Percentiles rank a stretch among this genome's conserved stretches.
Evolutionary conservation across 495 filamentous ascomycete genomes (phyloP).

Genomic region (Tuber umbilicatum): DNA sequence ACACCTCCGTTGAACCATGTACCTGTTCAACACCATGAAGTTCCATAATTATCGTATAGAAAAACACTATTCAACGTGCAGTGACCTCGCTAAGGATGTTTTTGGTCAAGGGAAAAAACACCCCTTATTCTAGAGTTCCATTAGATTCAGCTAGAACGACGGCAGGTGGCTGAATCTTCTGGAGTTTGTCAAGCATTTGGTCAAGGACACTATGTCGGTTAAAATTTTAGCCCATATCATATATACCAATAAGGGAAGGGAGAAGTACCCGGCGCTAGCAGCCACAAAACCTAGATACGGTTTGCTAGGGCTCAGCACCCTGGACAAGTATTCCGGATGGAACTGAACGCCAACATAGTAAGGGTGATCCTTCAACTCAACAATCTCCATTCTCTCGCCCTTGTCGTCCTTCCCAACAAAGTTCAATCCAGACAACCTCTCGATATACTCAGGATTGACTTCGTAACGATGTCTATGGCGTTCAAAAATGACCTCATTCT

Average conservation of each 20-base stretch:
- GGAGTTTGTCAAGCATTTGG: slow-evolving; percentile 22
- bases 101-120: slow-evolving; percentile 5
- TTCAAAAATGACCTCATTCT: slow-evolving; percentile 53
- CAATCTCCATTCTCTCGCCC: slow-evolving; percentile 81
- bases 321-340: slow-evolving; percentile 74
- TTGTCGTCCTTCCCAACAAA: slow-evolving; percentile 75
- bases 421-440: slow-evolving; percentile 54
- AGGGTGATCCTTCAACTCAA: slow-evolving; percentile 83
- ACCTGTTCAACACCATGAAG: not conserved
- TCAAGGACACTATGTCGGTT: slow-evolving; percentile 23
- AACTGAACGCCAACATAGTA: slow-evolving; percentile 89
- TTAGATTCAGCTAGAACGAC: slow-evolving; percentile 8
- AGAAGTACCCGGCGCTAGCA: slow-evolving; percentile 53
- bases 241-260: not conserved
- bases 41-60: slow-evolving; percentile 14
- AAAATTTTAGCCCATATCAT: not conserved
- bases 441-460: slow-evolving; percentile 63
- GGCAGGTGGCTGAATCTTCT: not conserved
- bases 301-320: slow-evolving; percentile 66
- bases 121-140: slow-evolving; percentile 9
- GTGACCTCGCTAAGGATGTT: slow-evolving; percentile 6
- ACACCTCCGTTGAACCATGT: not conserved
- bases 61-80: slow-evolving; percentile 12
- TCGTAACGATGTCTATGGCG: slow-evolving; percentile 70
- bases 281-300: slow-evolving; percentile 85